phyloP scores from a whole-genome alignment of 2,329 filamentous ascomycete genomes.

The Aspergillus persii region DNA sequence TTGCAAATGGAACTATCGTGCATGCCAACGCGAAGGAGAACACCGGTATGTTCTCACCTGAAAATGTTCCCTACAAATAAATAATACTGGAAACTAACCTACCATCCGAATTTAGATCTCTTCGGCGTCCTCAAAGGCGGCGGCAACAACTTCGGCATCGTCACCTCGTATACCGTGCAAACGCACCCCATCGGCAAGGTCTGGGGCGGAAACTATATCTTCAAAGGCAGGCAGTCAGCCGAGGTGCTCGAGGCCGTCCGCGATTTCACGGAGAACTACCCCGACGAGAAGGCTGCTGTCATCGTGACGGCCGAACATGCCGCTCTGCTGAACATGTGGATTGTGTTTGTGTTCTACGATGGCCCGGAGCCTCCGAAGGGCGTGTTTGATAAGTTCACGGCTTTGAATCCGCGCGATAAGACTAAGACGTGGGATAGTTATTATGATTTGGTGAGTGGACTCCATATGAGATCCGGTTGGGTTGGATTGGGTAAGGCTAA shows the following conservation, averaged over 20 bases:
- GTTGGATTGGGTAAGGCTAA: background rate
- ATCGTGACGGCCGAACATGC: constrained; percentile 57
- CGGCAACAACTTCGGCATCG: constrained; percentile 46
- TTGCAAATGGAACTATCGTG: constrained; percentile 47
- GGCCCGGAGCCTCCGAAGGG: constrained; percentile 52
- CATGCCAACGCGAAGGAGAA: constrained; percentile 41
- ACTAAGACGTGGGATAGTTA: constrained; percentile 49
- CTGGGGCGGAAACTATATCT: constrained; percentile 51
- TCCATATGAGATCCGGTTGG: constrained; percentile 14
- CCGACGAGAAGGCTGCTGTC: constrained; percentile 59
- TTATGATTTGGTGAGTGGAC: constrained; percentile 42
- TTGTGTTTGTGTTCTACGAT: constrained; percentile 64
- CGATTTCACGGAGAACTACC: constrained; percentile 48
- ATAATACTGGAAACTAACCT: too few relatives aligned
- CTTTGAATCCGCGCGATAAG: constrained; percentile 46
- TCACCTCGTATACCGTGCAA: constrained; percentile 39
- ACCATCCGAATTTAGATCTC: constrained; percentile 29
- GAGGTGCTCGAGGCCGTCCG: constrained; percentile 33
- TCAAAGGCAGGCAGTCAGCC: constrained; percentile 36
- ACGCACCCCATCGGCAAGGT: constrained; percentile 37
- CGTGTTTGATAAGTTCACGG: constrained; percentile 58
- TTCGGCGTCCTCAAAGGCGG: constrained; percentile 44
- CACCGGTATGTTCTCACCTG: constrained; percentile 16
- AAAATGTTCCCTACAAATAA: too few relatives aligned
- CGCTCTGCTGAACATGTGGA: constrained; percentile 53